Conservation (phyloP, 2,329 filamentous ascomycete genomes). For the Thermoascus crustaceus region DNA sequence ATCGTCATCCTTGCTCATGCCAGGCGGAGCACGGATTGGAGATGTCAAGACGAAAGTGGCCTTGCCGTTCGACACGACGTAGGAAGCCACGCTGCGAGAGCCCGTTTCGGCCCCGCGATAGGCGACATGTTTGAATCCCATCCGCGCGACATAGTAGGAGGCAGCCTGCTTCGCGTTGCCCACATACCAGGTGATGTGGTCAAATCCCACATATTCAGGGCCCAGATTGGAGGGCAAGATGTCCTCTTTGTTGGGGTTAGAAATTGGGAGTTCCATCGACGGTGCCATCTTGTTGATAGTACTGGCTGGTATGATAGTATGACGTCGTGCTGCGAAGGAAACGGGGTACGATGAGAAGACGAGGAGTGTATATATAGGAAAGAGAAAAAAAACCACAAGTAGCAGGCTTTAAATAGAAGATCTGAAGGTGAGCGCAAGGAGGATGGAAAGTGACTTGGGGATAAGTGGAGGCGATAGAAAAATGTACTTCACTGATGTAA, state of each 20-base stretch:
- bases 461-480: too few species aligned
- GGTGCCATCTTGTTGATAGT: constrained; percentile 1
- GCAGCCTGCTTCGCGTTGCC: constrained; percentile 90
- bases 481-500: too few species aligned
- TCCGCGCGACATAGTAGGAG: constrained; percentile 71
- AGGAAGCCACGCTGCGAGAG: constrained; percentile 66
- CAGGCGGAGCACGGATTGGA: constrained; percentile 54
- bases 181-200: constrained; percentile 87
- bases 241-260: constrained; percentile 3
- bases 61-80: constrained; percentile 68
- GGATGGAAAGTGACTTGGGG: too few species aligned
- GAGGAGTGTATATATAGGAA: too few species aligned
- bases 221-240: constrained; percentile 16
- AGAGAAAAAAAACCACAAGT: too few species aligned
- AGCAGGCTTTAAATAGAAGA: too few species aligned
- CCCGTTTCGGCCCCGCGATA: constrained; percentile 83
- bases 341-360: too few species aligned
- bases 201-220: constrained; percentile 52
- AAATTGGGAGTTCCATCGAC: background rate
- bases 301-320: constrained; percentile 3
- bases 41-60: constrained; percentile 80
- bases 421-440: too few species aligned
- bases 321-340: constrained; percentile 1
- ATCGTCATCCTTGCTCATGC: constrained; percentile 48
- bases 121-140: constrained; percentile 71